Percentiles rank a stretch among this genome's conserved stretches.
Evolutionary conservation across 2,329 filamentous ascomycete species (phyloP).

Genomic region (Diaporthe destruens): DNA sequence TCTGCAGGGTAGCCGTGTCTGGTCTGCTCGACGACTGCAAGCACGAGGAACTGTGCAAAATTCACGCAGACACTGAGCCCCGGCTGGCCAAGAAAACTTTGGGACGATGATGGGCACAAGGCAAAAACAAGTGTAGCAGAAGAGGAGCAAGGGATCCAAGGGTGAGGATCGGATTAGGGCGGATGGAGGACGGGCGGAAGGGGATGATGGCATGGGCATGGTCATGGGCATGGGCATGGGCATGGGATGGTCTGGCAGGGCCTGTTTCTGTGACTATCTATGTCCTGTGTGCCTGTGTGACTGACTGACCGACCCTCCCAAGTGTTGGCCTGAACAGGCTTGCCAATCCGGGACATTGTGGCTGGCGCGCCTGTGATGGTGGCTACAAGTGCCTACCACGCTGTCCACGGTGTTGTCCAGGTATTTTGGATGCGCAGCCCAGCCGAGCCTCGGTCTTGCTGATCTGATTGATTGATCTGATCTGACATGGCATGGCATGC

Average conservation of each 20-base stretch:
- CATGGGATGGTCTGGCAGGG: slow-evolving; percentile 8
- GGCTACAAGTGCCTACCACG: not conserved
- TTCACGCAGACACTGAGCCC: not conserved
- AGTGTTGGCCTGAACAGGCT: slow-evolving; percentile 8
- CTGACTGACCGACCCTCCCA: not conserved
- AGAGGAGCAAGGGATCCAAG: slow-evolving; percentile 27
- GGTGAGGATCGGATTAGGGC: not conserved
- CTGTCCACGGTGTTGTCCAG: not conserved
- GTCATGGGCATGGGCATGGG: not conserved
- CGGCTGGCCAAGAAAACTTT: slow-evolving; percentile 1
- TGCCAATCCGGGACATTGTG: slow-evolving; percentile 31
- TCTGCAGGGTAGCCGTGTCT: no score
- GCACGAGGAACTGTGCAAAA: not conserved
- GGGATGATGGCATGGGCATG: not conserved
- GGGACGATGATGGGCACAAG: slow-evolving; percentile 7
- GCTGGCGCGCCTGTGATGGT: slow-evolving; percentile 30
- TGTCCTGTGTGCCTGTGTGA: slow-evolving; percentile 29
- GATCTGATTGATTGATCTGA: slow-evolving; percentile 20
- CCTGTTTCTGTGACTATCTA: slow-evolving; percentile 1
- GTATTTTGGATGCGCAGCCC: not conserved
- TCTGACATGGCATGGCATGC: slow-evolving; percentile 5
- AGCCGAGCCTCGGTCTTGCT: slow-evolving; percentile 28
- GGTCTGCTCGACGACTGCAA: not conserved
- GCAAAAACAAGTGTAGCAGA: slow-evolving; percentile 35
- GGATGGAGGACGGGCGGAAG: not conserved